These are phyloP conservation scores for Penicillium concentricum DNA, from an alignment of 2,329 filamentous ascomycete species.

Conservation along the genomic window DNA sequence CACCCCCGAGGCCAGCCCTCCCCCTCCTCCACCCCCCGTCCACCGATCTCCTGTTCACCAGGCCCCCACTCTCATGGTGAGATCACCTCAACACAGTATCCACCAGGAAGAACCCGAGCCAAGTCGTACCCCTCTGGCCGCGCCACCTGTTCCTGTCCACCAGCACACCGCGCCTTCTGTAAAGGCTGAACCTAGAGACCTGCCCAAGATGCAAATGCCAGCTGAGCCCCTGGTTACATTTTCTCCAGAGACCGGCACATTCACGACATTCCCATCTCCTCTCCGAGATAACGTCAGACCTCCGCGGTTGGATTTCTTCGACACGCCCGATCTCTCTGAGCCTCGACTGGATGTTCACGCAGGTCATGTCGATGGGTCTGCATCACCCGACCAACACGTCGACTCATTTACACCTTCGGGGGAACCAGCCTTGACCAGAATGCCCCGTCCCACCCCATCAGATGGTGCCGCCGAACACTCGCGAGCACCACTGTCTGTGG, in stretches of 20 bases:
- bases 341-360: constrained; percentile 5
- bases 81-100: neutral
- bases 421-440: constrained; percentile 7
- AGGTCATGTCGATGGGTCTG: constrained; percentile 6
- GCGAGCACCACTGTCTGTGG: neutral
- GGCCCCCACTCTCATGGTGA: neutral
- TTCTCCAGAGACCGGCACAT: constrained; percentile 46
- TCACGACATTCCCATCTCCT: constrained; percentile 41
- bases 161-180: constrained; percentile 3
- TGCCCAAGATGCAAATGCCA: constrained; percentile 22
- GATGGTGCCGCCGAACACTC: neutral
- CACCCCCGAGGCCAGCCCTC: constrained; percentile 2
- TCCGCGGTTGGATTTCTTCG: constrained; percentile 18
- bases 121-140: constrained; percentile 19
- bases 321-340: constrained; percentile 10
- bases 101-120: constrained; percentile 10
- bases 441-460: neutral
- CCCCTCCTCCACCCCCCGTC: neutral
- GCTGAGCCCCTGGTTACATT: constrained; percentile 43
- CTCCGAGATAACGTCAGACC: constrained; percentile 29
- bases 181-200: constrained; percentile 21
- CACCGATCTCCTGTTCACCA: constrained; percentile 5
- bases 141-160: constrained; percentile 16
- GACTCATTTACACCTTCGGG: constrained; percentile 18
- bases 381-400: constrained; percentile 6